Evolutionary conservation across 129 eudicot genomes (phyloP).

Genomic region (Erigeron canadensis): DNA sequence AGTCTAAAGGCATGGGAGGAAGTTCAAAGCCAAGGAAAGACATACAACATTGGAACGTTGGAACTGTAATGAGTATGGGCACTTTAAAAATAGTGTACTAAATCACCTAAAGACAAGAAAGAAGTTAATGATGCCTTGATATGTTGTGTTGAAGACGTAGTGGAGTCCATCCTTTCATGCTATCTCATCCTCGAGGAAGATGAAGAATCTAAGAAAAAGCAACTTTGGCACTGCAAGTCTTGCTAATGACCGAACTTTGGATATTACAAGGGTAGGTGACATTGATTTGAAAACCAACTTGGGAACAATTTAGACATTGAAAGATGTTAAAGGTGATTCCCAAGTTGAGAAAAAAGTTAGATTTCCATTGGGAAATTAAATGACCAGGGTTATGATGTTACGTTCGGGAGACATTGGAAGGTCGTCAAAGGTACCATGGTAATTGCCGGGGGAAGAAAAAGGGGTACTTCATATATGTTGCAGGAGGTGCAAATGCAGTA

Average conservation of each 20-base stretch:
- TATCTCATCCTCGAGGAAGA: not conserved
- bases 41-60: too few species aligned
- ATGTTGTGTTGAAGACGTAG: not conserved
- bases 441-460: not conserved
- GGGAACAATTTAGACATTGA: not conserved
- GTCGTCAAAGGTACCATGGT: not conserved
- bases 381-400: not conserved
- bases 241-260: not conserved
- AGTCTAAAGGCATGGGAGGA: not conserved
- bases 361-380: not conserved
- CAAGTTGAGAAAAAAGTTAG: not conserved
- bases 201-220: constrained; percentile 3
- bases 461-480: not conserved
- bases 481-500: not conserved
- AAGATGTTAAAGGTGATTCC: not conserved
- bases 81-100: too few species aligned
- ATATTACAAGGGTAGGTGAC: not conserved
- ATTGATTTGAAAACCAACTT: not conserved
- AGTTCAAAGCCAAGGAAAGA: too few species aligned
- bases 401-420: not conserved
- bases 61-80: too few species aligned
- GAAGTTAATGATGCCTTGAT: not conserved
- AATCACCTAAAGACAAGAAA: too few species aligned
- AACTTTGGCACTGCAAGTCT: not conserved
- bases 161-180: not conserved